Base-by-base conservation (phyloP, 1,284 basidiomycete genomes). In the Tilletia caries region DNA sequence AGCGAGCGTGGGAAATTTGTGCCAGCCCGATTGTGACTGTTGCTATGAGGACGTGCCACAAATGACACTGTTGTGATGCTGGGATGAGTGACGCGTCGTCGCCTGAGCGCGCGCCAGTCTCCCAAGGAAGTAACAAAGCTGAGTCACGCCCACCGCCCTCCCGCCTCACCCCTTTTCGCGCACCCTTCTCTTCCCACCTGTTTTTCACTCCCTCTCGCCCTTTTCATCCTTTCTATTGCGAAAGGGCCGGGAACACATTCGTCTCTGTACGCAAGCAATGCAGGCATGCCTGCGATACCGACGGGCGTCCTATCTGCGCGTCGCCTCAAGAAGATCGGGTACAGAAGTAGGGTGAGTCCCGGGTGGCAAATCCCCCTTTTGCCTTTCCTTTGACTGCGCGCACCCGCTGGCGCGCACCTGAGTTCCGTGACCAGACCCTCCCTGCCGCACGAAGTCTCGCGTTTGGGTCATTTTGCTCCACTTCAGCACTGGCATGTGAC, bases 131-230 rank as follows among this genome's bases (percentile, higher is more conserved):
- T 44, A 50, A 25, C 48, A 20, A 50, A 25, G 20, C 48, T 13
- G 20, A n/a, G 20, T n/a, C 48, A 8, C 48, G 18, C 23, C 41
- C 15, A 34, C 18, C 43, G 33, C 66, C 48, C 46, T 29, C 69
- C 71, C 6, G 67, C 71, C 34, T 72, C 73, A 44, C 74, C 78
- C 69, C n/a, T 33, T 66, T 74, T 73, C 43, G 72, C 77, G 78
- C 79, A 50, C 73, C 75, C 64, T 65, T 32, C 64, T 50, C 5
- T 71, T 74, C 32, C 66, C 52, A 44, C 54, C 64, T 13, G 71
- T 73, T 18, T 70, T 73, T 23, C 77, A 10, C 37, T 41, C 37
- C 10, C 37, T 41, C 37, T 41, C 37, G 37, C 37, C 37, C 37
- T 41, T 41, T 41, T 41, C 37, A 41, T 41, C 15, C 37, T 15